Conservation (phyloP, 2,329 filamentous ascomycete genomes). For the Pseudonectria buxi region DNA sequence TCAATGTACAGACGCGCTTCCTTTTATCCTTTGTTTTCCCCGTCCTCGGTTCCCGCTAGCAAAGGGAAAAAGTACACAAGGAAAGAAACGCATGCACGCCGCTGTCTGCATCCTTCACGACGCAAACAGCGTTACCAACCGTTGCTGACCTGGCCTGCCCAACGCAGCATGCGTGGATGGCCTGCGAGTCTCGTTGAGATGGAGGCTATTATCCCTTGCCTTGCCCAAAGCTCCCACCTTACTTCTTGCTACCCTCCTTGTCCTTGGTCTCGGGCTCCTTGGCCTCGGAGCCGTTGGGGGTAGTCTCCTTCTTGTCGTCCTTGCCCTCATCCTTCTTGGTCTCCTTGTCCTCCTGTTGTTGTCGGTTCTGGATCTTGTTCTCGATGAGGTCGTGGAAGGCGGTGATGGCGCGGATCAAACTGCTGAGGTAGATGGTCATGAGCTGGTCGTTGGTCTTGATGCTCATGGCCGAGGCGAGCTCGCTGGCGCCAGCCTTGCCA, state of each 20-base stretch:
- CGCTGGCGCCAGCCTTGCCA: constrained; percentile 61
- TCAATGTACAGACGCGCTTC: constrained; percentile 22
- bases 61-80: constrained; percentile 1
- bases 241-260: constrained; percentile 51
- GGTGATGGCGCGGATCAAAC: constrained; percentile 88
- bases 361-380: constrained; percentile 99
- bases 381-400: constrained; percentile 99
- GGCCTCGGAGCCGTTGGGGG: constrained; percentile 31
- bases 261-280: constrained; percentile 19
- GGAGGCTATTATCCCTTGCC: constrained; percentile 17
- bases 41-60: constrained; percentile 11
- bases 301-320: constrained; percentile 50
- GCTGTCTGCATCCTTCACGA: constrained; percentile 15
- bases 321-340: constrained; percentile 67
- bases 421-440: constrained; percentile 96
- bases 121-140: constrained; percentile 14
- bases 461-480: constrained; percentile 93
- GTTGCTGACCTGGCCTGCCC: too few relatives aligned
- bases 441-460: constrained; percentile 99
- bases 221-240: constrained; percentile 49
- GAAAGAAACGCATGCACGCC: constrained; percentile 2
- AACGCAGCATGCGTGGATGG: not conserved
- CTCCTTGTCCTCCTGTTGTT: constrained; percentile 94
- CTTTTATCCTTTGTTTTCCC: not conserved
- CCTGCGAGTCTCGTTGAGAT: not conserved